Conservation (phyloP, 305 asterid genomes). For the Ilex paraguariensis region DNA sequence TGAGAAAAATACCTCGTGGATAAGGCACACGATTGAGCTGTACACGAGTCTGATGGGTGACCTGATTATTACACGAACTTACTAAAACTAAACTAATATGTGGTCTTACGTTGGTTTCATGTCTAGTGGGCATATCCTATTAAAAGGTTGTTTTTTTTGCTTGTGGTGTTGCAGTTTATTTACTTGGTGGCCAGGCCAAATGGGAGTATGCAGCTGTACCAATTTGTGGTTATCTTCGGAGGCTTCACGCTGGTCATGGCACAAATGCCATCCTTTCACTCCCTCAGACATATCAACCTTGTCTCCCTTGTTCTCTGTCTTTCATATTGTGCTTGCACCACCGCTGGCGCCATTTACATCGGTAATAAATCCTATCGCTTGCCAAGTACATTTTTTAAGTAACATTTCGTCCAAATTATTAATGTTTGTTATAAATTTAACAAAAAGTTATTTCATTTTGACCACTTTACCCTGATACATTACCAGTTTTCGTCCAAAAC, state of each 20-base stretch:
- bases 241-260: slow-evolving; percentile 46
- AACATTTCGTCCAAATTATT: too few species aligned
- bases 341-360: slow-evolving; percentile 44
- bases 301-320: slow-evolving; percentile 48
- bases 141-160: neutral
- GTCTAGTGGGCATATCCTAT: neutral
- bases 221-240: slow-evolving; percentile 52
- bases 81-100: neutral
- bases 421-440: too few species aligned
- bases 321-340: slow-evolving; percentile 47
- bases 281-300: slow-evolving; percentile 65
- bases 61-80: neutral
- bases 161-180: slow-evolving; percentile 36
- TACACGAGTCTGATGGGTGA: too few species aligned
- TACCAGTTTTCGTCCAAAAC: too few species aligned
- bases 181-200: slow-evolving; percentile 41
- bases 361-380: slow-evolving; percentile 21
- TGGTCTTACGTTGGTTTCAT: neutral
- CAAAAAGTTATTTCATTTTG: too few species aligned
- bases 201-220: slow-evolving; percentile 58
- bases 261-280: slow-evolving; percentile 81
- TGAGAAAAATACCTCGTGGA: neutral
- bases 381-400: too few species aligned
- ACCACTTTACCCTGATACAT: too few species aligned
- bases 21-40: too few species aligned